These are phyloP conservation scores for Fusarium pseudocircinatum DNA, from an alignment of 2,329 filamentous ascomycete species.

Conservation along the genomic window DNA sequence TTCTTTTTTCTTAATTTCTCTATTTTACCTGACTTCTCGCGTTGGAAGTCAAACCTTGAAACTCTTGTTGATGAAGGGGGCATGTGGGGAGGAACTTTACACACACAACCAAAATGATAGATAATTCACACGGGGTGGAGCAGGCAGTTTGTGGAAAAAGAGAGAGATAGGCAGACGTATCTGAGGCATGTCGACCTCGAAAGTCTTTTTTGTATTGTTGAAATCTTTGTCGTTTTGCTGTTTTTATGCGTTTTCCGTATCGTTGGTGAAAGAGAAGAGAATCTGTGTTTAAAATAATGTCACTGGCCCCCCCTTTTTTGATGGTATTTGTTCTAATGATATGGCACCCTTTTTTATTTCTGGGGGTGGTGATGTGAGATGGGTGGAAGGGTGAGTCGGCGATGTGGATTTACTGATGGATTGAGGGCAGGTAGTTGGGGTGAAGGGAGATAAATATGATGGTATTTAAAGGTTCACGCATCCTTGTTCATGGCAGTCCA, in stretches of 20 bases:
- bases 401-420: neutral
- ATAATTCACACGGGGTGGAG: neutral
- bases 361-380: neutral
- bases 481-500: neutral
- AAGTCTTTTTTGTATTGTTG: conserved; percentile 19
- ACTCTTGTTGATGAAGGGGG: neutral
- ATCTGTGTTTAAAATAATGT: neutral
- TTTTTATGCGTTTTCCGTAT: neutral
- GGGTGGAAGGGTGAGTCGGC: neutral
- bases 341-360: conserved; percentile 30
- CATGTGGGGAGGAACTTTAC: conserved; percentile 13
- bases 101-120: neutral
- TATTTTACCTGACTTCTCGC: neutral
- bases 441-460: neutral
- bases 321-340: conserved; percentile 34
- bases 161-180: conserved; percentile 19
- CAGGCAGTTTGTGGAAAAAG: neutral
- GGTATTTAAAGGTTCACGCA: neutral
- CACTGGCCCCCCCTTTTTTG: neutral
- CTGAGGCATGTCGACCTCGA: conserved; percentile 17
- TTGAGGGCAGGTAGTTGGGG: neutral
- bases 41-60: neutral
- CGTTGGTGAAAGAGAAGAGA: conserved; percentile 7
- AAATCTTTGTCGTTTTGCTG: conserved; percentile 6
- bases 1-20: neutral